Base-by-base conservation (phyloP, 2,329 filamentous ascomycete genomes). In the Truncatella angustata region DNA sequence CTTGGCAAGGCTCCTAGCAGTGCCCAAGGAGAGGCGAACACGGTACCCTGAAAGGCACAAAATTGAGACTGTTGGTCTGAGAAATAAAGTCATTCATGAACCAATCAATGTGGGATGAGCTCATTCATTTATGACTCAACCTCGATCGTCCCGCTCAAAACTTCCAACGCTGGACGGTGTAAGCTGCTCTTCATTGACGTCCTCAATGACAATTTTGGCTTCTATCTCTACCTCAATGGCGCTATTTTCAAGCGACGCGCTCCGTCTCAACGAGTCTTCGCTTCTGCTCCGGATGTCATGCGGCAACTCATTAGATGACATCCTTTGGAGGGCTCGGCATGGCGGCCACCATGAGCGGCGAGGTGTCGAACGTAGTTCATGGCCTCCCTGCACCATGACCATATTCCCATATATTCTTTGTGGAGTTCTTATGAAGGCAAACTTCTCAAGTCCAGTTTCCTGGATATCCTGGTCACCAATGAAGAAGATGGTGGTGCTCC, bases 401-500 rank as follows among this genome's bases (percentile, higher is more conserved):
- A 45, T 35, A 23, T 51, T 51, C 11, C 49, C 49, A 18, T 44
- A 51, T 4, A 40, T 11, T 28, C 49, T 45, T 10, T 51, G 11
- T 1, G 49, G 49, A 6, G 49, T 51, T 20, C 49, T 24, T 6
- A 51, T 2, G 18, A 51, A 44, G 28, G 49, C 37, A 37, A 51
- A 51, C 21, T 45, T 34, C 5, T 51, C 37, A 10, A 51, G 30
- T 10, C 49, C 49, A 3, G 49, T 51, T 16, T 45, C 32, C 7
- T 21, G 26, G 26, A 45, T 44, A 26, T 51, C 49, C 10, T 51
- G 14, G 18, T 44, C 37, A 7, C 39, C 37, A 18, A 44, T 43
- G 18, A 51, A 45, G 39, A 45, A 18, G 40, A 51, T 51, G 9
- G 40, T 51, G 18, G 49, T 44, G 28, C 39, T 44, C 49, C 49